Evolutionary conservation across 352 stramenopile genomes (phyloP).

Genomic region (Phytophthora tentaculata): DNA sequence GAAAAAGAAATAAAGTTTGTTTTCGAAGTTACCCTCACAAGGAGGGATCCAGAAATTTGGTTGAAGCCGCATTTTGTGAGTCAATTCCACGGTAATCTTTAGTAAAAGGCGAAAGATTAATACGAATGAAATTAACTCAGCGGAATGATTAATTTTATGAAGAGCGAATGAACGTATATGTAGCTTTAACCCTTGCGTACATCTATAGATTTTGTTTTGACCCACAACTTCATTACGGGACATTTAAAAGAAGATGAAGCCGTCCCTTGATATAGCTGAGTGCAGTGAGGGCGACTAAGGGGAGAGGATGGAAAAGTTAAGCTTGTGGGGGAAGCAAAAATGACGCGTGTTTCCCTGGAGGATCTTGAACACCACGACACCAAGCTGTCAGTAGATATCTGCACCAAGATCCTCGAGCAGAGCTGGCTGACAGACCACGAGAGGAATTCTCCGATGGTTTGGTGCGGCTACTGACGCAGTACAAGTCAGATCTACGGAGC

Average conservation of each 20-base stretch:
- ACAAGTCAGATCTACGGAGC: constrained; percentile 58
- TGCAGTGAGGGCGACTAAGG: constrained; percentile 13
- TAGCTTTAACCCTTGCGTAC: no score
- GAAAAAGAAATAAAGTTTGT: no score
- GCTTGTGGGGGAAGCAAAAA: no score
- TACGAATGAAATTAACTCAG: constrained; percentile 83
- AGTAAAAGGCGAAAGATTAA: constrained; percentile 95
- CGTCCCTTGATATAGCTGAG: no score
- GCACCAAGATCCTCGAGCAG: constrained; percentile 29
- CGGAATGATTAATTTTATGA: constrained; percentile 60
- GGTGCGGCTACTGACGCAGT: constrained; percentile 54
- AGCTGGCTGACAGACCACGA: constrained; percentile 43
- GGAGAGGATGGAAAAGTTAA: constrained; percentile 41
- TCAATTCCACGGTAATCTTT: constrained; percentile 93
- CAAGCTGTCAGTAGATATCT: constrained; percentile 21
- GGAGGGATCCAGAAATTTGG: constrained; percentile 72
- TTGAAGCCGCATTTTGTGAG: constrained; percentile 79
- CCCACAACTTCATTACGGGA: no score
- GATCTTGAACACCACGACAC: constrained; percentile 23
- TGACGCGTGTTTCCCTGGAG: constrained; percentile 26
- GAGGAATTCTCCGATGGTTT: constrained; percentile 64
- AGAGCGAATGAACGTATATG: no score
- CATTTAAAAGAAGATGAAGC: no score
- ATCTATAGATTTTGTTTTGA: no score
- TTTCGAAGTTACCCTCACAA: constrained; percentile 33